Base-by-base conservation (phyloP, 257 asterid genomes). In the Verbena officinalis region DNA sequence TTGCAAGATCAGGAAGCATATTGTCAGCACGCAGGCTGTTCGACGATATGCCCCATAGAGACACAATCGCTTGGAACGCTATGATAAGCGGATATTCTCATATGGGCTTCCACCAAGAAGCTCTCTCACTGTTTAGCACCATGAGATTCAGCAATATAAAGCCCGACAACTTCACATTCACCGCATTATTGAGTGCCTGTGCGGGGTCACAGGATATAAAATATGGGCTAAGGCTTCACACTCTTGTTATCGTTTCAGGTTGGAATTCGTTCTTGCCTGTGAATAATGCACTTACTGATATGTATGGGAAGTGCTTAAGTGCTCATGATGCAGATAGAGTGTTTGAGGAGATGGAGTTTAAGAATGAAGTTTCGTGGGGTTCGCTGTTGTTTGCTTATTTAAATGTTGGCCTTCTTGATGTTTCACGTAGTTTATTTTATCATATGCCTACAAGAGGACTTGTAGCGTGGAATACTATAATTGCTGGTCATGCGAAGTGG, bases 341-440 rank as follows among this genome's bases (percentile, higher is more conserved):
- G 77, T 89, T 86, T 73, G 80, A 73, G 65, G 90, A 72, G 72
- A 86, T 81, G 90, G 83, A 62, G 45, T 43, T 30, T 8, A 80
- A 60, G 78, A 84, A 86, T 57, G 95, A 82, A 55, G 78, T 89
- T n/a, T 89, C 91, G 1, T 89, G 93, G 95, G 86, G 95, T 73
- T 86, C 96, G 23, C 46, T 89, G 62, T 60, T 89, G 82, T 86
- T 81, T 84, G 87, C 90, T 50, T 78, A 74, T 31, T 72, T 72
- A 24, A 86, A 75, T 78, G 76, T 54, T 34, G 80, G 85, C 22
- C 54, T 39, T 20, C 82, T 84, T 40, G 89, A 79, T 56, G 38
- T 17, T 48, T 83, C 93, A 0, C 3, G 4, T 45, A 15, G 43
- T 48, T 48, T 86, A 9, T 81, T 89, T 39, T 42, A 22, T 52